Percentiles rank a stretch among this genome's conserved stretches.
Evolutionary conservation across 108 stramenopile genomes (phyloP).

Genomic region (Nitzschia sp.): DNA sequence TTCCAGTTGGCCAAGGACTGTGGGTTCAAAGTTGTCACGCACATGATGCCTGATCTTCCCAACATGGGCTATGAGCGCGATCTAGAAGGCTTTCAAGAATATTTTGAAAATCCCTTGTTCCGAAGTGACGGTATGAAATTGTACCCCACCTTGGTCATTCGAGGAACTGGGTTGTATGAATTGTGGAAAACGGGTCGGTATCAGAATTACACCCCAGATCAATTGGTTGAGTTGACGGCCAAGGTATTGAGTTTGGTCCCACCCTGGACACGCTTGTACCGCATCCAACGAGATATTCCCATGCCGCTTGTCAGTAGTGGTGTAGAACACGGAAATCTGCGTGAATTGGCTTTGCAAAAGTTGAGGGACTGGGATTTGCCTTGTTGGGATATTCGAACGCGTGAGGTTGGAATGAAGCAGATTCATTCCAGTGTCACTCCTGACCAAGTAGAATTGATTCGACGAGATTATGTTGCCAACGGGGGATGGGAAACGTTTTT

Average conservation of each 20-base stretch:
- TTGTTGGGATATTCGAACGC: conserved; percentile 91
- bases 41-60: conserved; percentile 98
- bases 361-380: conserved; percentile 86
- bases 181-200: conserved; percentile 93
- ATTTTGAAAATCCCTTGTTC: conserved; percentile 92
- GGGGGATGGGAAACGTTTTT: conserved; percentile 96
- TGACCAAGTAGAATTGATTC: conserved; percentile 91
- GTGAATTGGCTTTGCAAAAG: conserved; percentile 83
- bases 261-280: conserved; percentile 95
- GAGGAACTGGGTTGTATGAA: conserved; percentile 95
- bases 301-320: conserved; percentile 94
- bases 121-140: conserved; percentile 93
- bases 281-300: conserved; percentile 96
- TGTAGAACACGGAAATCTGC: conserved; percentile 93
- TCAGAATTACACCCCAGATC: conserved; percentile 93
- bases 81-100: conserved; percentile 85
- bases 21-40: conserved; percentile 96
- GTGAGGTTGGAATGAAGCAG: conserved; percentile 95
- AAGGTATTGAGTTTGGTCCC: conserved; percentile 87
- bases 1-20: conserved; percentile 95
- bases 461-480: conserved; percentile 90
- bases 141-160: conserved; percentile 95
- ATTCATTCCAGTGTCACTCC: conserved; percentile 88
- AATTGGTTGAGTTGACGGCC: conserved; percentile 91
- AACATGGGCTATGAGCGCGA: conserved; percentile 93